Percentiles rank a stretch among this genome's conserved stretches.
Evolutionary conservation across 495 filamentous ascomycete genomes (phyloP).

Genomic region (Immersiella caudata): DNA sequence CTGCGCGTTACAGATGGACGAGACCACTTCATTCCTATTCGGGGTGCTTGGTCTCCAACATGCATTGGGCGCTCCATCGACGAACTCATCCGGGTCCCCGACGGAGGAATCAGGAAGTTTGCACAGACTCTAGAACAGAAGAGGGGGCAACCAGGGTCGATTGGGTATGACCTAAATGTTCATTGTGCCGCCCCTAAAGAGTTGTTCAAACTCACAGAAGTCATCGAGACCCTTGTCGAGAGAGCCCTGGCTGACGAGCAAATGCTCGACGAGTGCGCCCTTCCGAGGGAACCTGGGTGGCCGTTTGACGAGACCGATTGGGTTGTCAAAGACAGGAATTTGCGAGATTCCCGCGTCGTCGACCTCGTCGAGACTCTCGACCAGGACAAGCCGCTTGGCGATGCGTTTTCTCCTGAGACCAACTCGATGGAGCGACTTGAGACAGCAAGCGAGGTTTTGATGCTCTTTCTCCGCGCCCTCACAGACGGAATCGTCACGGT

Average conservation of each 20-base stretch:
- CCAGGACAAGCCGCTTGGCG: constrained; percentile 58
- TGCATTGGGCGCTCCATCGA: constrained; percentile 82
- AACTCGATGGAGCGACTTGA: constrained; percentile 68
- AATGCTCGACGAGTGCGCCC: constrained; percentile 69
- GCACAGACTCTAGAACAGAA: constrained; percentile 31
- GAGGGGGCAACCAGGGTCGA: constrained; percentile 37
- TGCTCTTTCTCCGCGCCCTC: constrained; percentile 71
- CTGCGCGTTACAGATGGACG: constrained; percentile 82
- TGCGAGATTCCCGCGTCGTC: constrained; percentile 35
- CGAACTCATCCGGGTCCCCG: constrained; percentile 81
- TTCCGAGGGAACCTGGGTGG: constrained; percentile 66
- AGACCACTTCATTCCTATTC: constrained; percentile 88
- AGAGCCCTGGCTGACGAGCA: constrained; percentile 78
- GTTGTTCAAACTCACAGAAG: constrained; percentile 84
- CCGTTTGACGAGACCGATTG: constrained; percentile 64
- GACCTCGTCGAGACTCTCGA: constrained; percentile 70
- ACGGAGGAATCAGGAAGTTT: constrained; percentile 66
- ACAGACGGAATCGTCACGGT: constrained; percentile 74
- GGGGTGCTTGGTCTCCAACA: constrained; percentile 75
- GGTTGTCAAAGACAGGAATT: constrained; percentile 33
- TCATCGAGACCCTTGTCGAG: constrained; percentile 73
- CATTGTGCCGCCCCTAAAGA: constrained; percentile 68
- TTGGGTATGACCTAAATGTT: constrained; percentile 48
- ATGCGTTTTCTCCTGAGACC: constrained; percentile 60
- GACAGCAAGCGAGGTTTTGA: constrained; percentile 64